phyloP scores from a whole-genome alignment of 139 green algal genomes.

The Zygnema circumcarinatum region DNA sequence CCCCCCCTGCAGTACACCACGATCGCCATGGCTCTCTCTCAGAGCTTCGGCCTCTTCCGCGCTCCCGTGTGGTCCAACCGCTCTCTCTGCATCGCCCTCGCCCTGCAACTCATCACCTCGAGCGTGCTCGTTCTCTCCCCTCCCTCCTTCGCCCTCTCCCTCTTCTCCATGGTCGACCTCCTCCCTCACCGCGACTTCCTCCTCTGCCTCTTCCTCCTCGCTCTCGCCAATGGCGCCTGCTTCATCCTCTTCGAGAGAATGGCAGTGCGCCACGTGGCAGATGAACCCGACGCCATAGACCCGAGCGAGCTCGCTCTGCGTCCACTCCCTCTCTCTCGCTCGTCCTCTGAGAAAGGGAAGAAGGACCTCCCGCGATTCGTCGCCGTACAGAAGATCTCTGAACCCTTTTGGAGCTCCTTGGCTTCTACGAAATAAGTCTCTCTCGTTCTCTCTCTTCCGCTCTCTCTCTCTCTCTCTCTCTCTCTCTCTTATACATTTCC shows the following conservation, averaged over 20 bases:
- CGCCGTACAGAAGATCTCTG: neutral
- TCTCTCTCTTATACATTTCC: too few relatives aligned
- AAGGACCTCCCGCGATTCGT: neutral
- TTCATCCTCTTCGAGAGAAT: constrained; percentile 43
- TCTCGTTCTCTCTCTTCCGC: neutral
- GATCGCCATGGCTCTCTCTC: neutral
- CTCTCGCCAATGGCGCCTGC: neutral
- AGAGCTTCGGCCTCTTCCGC: constrained; percentile 8
- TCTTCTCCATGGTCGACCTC: neutral
- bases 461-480: too few relatives aligned
- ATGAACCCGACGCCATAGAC: constrained; percentile 17
- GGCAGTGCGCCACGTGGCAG: constrained; percentile 9
- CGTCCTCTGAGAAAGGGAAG: neutral
- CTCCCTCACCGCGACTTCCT: constrained; percentile 6
- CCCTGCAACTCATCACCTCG: neutral
- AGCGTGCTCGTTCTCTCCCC: neutral
- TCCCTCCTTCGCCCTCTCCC: neutral
- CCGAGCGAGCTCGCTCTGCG: neutral
- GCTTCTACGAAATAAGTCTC: neutral
- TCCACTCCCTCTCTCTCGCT: neutral
- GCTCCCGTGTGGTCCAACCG: neutral
- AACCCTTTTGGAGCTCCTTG: neutral
- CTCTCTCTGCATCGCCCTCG: neutral
- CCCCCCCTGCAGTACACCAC: neutral
- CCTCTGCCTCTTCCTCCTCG: neutral